These are phyloP conservation scores for Silene vulgaris DNA, from an alignment of 179 eudicot genomes.

Conservation along the genomic window DNA sequence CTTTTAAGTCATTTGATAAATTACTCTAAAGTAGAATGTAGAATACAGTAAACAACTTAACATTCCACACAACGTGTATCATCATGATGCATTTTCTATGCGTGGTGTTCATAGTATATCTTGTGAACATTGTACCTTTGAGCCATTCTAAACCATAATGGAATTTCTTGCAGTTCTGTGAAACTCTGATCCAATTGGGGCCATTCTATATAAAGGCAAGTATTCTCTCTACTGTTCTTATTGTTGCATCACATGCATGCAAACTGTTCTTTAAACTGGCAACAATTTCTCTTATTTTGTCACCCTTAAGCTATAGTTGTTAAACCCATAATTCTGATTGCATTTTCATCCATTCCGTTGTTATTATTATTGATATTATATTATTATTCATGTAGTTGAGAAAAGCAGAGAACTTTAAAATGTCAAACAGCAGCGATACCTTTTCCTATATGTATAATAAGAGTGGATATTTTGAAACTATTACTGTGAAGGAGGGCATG, in stretches of 20 bases:
- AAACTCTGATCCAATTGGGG: conserved; percentile 78
- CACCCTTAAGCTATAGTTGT: neutral
- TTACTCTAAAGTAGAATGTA: neutral
- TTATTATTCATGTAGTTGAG: no score
- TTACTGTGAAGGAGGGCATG: no score
- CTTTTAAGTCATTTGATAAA: neutral
- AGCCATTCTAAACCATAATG: neutral
- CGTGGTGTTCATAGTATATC: neutral
- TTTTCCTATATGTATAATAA: no score
- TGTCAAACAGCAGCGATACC: no score
- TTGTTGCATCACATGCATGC: neutral
- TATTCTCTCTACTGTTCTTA: conserved; percentile 12
- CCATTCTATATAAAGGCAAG: conserved; percentile 92
- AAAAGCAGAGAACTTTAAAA: no score
- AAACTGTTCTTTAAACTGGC: neutral
- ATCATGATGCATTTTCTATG: conserved; percentile 3
- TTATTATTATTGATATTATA: no score
- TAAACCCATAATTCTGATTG: neutral
- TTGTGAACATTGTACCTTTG: neutral
- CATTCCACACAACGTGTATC: neutral
- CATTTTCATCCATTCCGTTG: neutral
- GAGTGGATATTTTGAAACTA: no score
- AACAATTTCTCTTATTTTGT: neutral
- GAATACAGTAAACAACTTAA: neutral
- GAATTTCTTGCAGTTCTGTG: conserved; percentile 73